Evolutionary conservation across 768 basidiomycete genomes (phyloP).

Genomic region (Imleria badia): DNA sequence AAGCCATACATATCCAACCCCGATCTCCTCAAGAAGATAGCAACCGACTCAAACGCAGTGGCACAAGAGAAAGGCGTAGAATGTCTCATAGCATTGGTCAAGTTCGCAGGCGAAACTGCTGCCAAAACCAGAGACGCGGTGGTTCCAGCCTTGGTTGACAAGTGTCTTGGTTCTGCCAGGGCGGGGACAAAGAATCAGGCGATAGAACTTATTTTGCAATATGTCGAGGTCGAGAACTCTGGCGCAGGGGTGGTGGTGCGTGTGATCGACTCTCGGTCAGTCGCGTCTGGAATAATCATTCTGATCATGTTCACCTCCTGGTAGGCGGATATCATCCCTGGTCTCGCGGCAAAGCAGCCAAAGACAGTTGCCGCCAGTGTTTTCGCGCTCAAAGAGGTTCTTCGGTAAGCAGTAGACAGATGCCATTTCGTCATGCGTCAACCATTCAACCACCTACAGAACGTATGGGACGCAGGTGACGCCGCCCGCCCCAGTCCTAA

Average conservation of each 20-base stretch:
- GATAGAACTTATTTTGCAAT: constrained; percentile 82
- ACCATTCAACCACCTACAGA: constrained; percentile 39
- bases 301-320: constrained; percentile 28
- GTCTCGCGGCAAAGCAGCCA: constrained; percentile 89
- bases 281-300: constrained; percentile 22
- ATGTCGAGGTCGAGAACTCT: constrained; percentile 90
- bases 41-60: constrained; percentile 89
- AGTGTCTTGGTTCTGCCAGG: constrained; percentile 89
- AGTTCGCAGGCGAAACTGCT: constrained; percentile 87
- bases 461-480: constrained; percentile 76
- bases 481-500: constrained; percentile 78
- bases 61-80: constrained; percentile 98
- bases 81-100: constrained; percentile 80
- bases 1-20: constrained; percentile 79
- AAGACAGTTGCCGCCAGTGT: constrained; percentile 86
- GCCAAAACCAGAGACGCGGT: constrained; percentile 79
- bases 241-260: constrained; percentile 87
- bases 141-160: constrained; percentile 92
- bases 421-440: background rate
- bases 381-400: constrained; percentile 74
- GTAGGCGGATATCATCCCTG: constrained; percentile 78
- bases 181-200: constrained; percentile 89
- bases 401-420: constrained; percentile 55
- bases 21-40: constrained; percentile 83
- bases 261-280: constrained; percentile 31